phyloP scores from a whole-genome alignment of 2,329 filamentous ascomycete species.

The Zymoseptoria crescenta region DNA sequence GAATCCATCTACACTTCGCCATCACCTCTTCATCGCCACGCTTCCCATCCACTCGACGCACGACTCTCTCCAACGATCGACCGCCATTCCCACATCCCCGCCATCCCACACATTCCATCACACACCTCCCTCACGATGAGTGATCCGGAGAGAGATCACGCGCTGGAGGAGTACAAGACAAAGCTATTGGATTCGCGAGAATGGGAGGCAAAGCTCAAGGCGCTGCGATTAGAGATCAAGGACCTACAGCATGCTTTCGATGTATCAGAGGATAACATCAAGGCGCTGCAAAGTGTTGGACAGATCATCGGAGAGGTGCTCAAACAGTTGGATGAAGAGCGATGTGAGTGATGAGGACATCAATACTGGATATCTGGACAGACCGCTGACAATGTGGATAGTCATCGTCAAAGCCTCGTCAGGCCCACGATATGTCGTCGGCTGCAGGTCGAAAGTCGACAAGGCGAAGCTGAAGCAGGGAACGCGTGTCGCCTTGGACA shows the following conservation, averaged over 20 bases:
- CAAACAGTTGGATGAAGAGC: slow-evolving; percentile 97
- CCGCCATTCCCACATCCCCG: not conserved
- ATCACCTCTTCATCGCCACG: slow-evolving; percentile 2
- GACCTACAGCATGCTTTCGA: slow-evolving; percentile 91
- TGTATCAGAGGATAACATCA: slow-evolving; percentile 97
- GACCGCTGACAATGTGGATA: slow-evolving; percentile 32
- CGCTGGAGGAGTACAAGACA: slow-evolving; percentile 46
- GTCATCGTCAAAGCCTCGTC: slow-evolving; percentile 98
- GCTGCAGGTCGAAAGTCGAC: slow-evolving; percentile 96
- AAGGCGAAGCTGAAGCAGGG: slow-evolving; percentile 96
- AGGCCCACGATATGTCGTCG: slow-evolving; percentile 93
- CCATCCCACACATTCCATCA: slow-evolving; percentile 1
- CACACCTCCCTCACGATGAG: slow-evolving; percentile 17
- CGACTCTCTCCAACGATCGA: not conserved
- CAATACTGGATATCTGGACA: slow-evolving; percentile 3
- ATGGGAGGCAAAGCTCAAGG: slow-evolving; percentile 97
- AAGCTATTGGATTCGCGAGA: slow-evolving; percentile 81
- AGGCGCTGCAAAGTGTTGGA: slow-evolving; percentile 95
- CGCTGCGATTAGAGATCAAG: slow-evolving; percentile 90
- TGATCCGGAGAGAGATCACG: slow-evolving; percentile 45
- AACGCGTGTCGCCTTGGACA: slow-evolving; percentile 92
- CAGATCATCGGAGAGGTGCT: slow-evolving; percentile 99
- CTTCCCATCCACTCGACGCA: not conserved
- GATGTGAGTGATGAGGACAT: slow-evolving; percentile 59
- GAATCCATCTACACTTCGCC: slow-evolving; percentile 2